A percentile compares a stretch with the other conserved stretches of the same genome.
These are phyloP conservation scores for Fusarium hostae DNA, from an alignment of 2,329 filamentous ascomycete species.

Conservation along the genomic window DNA sequence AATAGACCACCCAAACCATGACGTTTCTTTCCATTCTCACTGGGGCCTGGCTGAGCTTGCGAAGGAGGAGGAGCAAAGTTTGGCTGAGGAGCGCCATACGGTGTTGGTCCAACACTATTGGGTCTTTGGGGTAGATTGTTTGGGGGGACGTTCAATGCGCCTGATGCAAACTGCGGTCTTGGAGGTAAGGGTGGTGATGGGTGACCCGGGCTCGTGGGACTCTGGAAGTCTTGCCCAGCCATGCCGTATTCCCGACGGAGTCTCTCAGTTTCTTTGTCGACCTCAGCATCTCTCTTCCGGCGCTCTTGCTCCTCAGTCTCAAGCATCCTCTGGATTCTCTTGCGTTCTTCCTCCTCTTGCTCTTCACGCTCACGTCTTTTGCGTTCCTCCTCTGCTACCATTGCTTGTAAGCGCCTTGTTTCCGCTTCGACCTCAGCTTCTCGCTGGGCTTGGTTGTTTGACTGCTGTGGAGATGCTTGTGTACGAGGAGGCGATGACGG, in stretches of 20 bases:
- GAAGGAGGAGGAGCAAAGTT: conserved; percentile 40
- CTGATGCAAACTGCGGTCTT: conserved; percentile 41
- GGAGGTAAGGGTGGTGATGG: conserved; percentile 51
- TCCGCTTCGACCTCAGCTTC: conserved; percentile 73
- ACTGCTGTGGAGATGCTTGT: conserved; percentile 25
- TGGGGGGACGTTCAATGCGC: conserved; percentile 27
- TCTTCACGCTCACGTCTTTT: conserved; percentile 66
- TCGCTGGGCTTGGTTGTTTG: conserved; percentile 40
- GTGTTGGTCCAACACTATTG: conserved; percentile 58
- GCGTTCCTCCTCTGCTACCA: conserved; percentile 62
- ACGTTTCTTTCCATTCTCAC: conserved; percentile 39
- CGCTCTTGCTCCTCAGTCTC: conserved; percentile 73
- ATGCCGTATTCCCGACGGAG: conserved; percentile 76
- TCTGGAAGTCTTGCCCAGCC: conserved; percentile 55
- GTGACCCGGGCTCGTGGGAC: conserved; percentile 26
- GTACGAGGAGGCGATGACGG: conserved; percentile 30
- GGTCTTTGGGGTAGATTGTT: conserved; percentile 57
- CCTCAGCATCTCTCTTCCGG: conserved; percentile 63
- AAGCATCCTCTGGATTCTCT: conserved; percentile 71
- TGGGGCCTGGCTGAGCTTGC: conserved; percentile 31
- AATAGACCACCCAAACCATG: conserved; percentile 47
- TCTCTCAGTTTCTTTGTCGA: conserved; percentile 86
- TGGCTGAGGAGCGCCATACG: conserved; percentile 31
- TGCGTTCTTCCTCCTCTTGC: conserved; percentile 65
- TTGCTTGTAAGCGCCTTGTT: conserved; percentile 74